phyloP scores from a whole-genome alignment of 768 basidiomycete species.

The Leccinum fibrillosum region DNA sequence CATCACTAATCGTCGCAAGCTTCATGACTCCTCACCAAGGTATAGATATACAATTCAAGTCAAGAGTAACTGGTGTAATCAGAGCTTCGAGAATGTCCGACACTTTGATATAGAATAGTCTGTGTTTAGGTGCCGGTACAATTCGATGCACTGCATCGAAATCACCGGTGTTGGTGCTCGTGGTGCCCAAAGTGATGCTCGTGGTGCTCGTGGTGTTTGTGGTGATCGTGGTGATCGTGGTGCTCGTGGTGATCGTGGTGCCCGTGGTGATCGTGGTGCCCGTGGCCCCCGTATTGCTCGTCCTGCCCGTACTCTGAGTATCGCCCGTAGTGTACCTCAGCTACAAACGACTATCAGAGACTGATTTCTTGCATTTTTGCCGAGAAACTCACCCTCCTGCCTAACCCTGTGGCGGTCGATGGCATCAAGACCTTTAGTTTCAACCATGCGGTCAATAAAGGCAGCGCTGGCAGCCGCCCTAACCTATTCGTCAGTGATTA shows the following conservation, averaged over 20 bases:
- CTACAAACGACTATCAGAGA: slow-evolving; percentile 9
- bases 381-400: slow-evolving; percentile 27
- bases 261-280: background rate
- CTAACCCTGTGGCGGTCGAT: slow-evolving; percentile 45
- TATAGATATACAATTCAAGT: background rate
- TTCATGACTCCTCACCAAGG: background rate
- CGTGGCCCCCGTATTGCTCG: background rate
- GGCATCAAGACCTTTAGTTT: slow-evolving; percentile 57
- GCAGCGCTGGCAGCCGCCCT: slow-evolving; percentile 56
- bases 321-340: background rate
- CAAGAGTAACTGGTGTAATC: background rate
- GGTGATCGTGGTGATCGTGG: no score
- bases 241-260: background rate
- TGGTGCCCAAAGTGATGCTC: background rate
- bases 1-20: background rate
- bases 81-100: background rate
- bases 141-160: background rate
- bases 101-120: slow-evolving; percentile 7
- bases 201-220: background rate
- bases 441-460: slow-evolving; percentile 50
- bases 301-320: no score
- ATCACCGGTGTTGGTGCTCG: background rate
- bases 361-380: no score
- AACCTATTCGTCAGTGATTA: background rate
- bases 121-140: background rate